Evolutionary conservation across 164 flowering plant species (phyloP).

Genomic region (Stephania japonica): DNA sequence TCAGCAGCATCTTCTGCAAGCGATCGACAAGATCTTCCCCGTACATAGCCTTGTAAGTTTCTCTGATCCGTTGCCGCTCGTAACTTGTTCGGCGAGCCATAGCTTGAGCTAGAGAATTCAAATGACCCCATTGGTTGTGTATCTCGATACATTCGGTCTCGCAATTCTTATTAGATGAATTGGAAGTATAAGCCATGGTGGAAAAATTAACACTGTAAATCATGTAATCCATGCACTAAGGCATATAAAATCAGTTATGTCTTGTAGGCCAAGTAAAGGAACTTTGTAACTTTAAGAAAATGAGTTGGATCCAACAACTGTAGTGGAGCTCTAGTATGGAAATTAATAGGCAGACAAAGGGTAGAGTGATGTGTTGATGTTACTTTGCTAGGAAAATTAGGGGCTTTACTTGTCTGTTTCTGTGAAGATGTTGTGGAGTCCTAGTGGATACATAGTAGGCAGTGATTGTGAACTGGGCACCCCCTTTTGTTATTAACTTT

Average conservation of each 20-base stretch:
- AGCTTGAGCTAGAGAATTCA: constrained; percentile 21
- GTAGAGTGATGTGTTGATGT: background rate
- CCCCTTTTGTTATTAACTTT: background rate
- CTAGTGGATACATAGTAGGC: background rate
- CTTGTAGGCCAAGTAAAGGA: constrained; percentile 26
- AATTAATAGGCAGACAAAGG: background rate
- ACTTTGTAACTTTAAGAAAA: constrained; percentile 3
- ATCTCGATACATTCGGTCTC: constrained; percentile 45
- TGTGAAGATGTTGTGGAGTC: background rate
- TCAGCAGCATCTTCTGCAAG: constrained; percentile 17
- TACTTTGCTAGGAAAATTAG: background rate
- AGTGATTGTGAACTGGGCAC: background rate
- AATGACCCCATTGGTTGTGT: constrained; percentile 33
- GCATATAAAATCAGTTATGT: background rate
- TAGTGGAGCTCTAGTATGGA: background rate
- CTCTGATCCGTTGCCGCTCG: constrained; percentile 37
- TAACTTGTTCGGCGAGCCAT: constrained; percentile 25
- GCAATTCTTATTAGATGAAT: constrained; percentile 13
- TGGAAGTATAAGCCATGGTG: constrained; percentile 27
- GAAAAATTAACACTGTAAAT: background rate
- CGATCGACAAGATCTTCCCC: constrained; percentile 36
- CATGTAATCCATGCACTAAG: background rate
- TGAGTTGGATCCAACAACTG: constrained; percentile 18
- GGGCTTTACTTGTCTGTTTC: background rate
- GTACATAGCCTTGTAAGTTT: constrained; percentile 44